Conservation (phyloP, 768 basidiomycete species). For the Tricholoma sp. region DNA sequence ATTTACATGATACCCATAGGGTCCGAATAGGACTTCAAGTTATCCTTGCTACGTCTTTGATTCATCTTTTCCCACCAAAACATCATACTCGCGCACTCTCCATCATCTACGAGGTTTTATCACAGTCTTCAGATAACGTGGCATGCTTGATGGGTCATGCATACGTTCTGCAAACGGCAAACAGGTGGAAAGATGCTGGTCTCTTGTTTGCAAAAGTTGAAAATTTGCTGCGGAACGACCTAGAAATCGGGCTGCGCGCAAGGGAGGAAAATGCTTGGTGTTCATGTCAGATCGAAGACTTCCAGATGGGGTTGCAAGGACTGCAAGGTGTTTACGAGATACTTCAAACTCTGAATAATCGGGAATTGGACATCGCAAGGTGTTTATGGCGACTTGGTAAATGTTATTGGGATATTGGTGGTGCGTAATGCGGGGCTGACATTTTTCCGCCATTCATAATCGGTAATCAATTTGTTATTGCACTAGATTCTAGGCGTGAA, state of each 20-base stretch:
- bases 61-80: conserved; percentile 85
- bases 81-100: conserved; percentile 76
- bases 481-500: conserved; percentile 43
- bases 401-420: conserved; percentile 65
- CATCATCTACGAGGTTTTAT: conserved; percentile 69
- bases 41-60: conserved; percentile 67
- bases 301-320: conserved; percentile 39
- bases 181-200: conserved; percentile 66
- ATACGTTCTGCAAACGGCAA: conserved; percentile 59
- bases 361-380: conserved; percentile 60
- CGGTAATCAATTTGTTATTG: not conserved
- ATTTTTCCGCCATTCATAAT: conserved; percentile 4
- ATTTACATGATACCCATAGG: conserved; percentile 30
- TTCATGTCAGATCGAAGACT: conserved; percentile 44
- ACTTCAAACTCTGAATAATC: conserved; percentile 41
- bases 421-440: conserved; percentile 35
- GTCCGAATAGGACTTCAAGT: conserved; percentile 64
- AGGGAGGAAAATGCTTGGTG: conserved; percentile 89
- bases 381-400: conserved; percentile 84
- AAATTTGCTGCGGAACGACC: conserved; percentile 39
- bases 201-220: conserved; percentile 56
- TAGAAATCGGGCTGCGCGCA: conserved; percentile 52
- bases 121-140: conserved; percentile 54
- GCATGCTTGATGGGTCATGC: conserved; percentile 70
- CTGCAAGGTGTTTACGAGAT: conserved; percentile 44